Conservation (phyloP, 2,329 filamentous ascomycete species). For the Ceratocystis cacaofunesta region DNA sequence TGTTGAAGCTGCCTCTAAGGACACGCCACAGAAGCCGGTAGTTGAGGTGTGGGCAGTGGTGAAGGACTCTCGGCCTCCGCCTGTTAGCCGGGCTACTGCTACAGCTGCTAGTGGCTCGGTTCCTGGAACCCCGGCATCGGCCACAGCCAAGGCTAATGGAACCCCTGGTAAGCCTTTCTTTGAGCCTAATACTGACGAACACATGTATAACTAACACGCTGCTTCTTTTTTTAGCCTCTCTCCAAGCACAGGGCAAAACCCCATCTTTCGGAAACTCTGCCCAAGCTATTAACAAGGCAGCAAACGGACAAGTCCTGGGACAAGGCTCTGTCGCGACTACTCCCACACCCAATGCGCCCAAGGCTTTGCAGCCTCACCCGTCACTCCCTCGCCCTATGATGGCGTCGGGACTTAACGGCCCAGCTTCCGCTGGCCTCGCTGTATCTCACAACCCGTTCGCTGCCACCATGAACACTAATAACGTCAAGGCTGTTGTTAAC, state of each 20-base stretch:
- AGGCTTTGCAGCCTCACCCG: constrained; percentile 10
- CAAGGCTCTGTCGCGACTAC: constrained; percentile 17
- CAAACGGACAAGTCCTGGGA: constrained; percentile 18
- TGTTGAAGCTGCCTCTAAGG: constrained; percentile 65
- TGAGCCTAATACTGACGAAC: background rate
- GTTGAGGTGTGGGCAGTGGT: constrained; percentile 58
- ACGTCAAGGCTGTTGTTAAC: constrained; percentile 4
- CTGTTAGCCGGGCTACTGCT: constrained; percentile 11
- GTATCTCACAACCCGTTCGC: constrained; percentile 5
- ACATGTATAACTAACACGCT: background rate
- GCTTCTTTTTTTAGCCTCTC: constrained; percentile 16
- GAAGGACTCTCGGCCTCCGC: constrained; percentile 17
- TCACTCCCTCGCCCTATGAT: constrained; percentile 8
- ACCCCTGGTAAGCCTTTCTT: background rate
- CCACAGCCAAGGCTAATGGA: constrained; percentile 9
- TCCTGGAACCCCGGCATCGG: constrained; percentile 5
- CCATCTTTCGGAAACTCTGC: background rate
- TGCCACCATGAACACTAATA: background rate
- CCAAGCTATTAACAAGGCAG: constrained; percentile 3
- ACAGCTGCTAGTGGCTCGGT: background rate
- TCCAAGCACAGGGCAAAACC: constrained; percentile 17
- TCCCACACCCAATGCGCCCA: background rate
- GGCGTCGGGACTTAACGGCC: background rate
- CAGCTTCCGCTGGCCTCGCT: background rate
- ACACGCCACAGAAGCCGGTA: constrained; percentile 73